A percentile compares a stretch with the other conserved stretches of the same genome.
phyloP scores from a whole-genome alignment of 352 stramenopile genomes.

The Globisporangium canariense region DNA sequence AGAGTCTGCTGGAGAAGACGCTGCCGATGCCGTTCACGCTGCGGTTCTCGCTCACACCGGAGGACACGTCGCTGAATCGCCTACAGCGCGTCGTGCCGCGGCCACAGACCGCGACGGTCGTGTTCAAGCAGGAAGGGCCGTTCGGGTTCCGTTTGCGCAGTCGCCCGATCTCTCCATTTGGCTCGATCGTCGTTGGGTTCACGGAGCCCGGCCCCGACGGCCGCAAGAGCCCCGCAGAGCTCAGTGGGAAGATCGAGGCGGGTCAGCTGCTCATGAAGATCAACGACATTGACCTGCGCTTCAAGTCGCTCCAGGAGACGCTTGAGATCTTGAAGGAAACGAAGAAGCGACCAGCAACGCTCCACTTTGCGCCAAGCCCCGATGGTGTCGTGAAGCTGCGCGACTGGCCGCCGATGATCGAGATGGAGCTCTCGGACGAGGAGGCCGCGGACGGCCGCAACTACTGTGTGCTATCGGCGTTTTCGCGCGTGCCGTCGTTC shows the following conservation, averaged over 20 bases:
- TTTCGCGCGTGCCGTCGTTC: slow-evolving; percentile 67
- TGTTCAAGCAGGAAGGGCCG: slow-evolving; percentile 68
- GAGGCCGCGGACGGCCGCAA: slow-evolving; percentile 50
- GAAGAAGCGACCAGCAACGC: slow-evolving; percentile 56
- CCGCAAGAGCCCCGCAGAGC: slow-evolving; percentile 55
- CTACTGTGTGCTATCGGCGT: slow-evolving; percentile 69
- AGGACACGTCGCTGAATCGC: slow-evolving; percentile 55
- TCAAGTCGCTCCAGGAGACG: slow-evolving; percentile 60
- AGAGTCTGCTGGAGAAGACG: slow-evolving; percentile 37
- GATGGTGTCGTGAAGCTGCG: slow-evolving; percentile 75
- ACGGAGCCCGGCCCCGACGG: slow-evolving; percentile 35
- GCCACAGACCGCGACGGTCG: slow-evolving; percentile 51
- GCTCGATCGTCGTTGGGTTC: slow-evolving; percentile 80
- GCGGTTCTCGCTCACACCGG: slow-evolving; percentile 61
- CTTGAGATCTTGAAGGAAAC: slow-evolving; percentile 50
- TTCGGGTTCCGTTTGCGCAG: slow-evolving; percentile 76
- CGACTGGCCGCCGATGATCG: slow-evolving; percentile 82
- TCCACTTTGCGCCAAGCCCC: slow-evolving; percentile 74
- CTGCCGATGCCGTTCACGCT: slow-evolving; percentile 54
- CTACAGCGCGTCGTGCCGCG: slow-evolving; percentile 46
- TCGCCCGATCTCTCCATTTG: slow-evolving; percentile 58
- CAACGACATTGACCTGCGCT: slow-evolving; percentile 70
- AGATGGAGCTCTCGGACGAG: slow-evolving; percentile 62
- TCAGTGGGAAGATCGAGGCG: slow-evolving; percentile 69
- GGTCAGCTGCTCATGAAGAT: slow-evolving; percentile 60